phyloP scores from a whole-genome alignment of 2,329 filamentous ascomycete genomes.

The Raffaelea ambrosiae region DNA sequence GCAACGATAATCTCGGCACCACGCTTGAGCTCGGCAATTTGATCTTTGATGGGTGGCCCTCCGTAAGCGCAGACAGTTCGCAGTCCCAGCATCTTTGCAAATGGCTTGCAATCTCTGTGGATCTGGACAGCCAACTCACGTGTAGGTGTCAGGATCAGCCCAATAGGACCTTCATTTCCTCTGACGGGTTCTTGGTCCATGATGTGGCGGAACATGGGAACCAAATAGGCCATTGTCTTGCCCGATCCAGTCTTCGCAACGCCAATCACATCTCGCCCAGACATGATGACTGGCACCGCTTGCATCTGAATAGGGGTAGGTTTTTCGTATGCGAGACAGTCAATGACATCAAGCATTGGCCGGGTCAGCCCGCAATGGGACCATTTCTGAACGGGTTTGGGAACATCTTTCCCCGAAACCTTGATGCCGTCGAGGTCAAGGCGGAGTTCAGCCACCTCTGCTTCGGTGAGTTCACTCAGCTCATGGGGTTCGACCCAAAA shows the following conservation, averaged over 20 bases:
- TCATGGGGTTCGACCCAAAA: slow-evolving; percentile 92
- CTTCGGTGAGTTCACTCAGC: slow-evolving; percentile 71
- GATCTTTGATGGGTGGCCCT: slow-evolving; percentile 90
- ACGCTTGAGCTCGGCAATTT: slow-evolving; percentile 92
- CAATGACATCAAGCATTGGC: slow-evolving; percentile 79
- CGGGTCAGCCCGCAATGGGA: slow-evolving; percentile 87
- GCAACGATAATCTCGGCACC: slow-evolving; percentile 93
- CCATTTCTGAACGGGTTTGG: slow-evolving; percentile 93
- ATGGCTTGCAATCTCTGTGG: slow-evolving; percentile 88
- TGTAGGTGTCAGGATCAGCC: slow-evolving; percentile 86
- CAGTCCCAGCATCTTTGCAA: slow-evolving; percentile 76
- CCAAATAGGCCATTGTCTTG: slow-evolving; percentile 90
- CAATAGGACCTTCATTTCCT: slow-evolving; percentile 78
- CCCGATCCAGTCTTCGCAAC: slow-evolving; percentile 97
- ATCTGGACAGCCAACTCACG: slow-evolving; percentile 92
- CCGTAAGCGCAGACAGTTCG: slow-evolving; percentile 90
- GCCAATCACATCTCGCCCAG: slow-evolving; percentile 87
- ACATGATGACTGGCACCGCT: slow-evolving; percentile 91
- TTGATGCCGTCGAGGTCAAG: slow-evolving; percentile 93
- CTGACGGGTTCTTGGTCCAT: slow-evolving; percentile 81
- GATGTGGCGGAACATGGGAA: slow-evolving; percentile 97
- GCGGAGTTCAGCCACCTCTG: slow-evolving; percentile 72
- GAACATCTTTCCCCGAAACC: slow-evolving; percentile 77
- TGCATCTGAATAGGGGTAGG: slow-evolving; percentile 94
- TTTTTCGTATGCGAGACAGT: slow-evolving; percentile 71